Evolutionary conservation across 2,329 filamentous ascomycete genomes (phyloP).

Genomic region (Aspergillus carbonarius): DNA sequence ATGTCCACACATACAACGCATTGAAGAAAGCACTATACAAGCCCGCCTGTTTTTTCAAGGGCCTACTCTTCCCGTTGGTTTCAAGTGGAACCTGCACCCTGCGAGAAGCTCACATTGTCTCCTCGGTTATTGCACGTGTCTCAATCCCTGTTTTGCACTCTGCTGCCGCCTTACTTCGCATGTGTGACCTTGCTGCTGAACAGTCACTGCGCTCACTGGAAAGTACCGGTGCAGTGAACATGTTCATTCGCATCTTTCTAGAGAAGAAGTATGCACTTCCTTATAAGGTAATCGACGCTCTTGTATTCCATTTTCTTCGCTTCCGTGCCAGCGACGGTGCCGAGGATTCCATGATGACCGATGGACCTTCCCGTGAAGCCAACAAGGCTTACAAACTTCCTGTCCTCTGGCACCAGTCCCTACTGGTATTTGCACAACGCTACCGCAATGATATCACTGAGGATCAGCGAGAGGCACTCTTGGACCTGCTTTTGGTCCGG

Average conservation of each 20-base stretch:
- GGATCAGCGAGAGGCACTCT: constrained; percentile 84
- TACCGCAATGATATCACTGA: constrained; percentile 97
- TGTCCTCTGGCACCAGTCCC: constrained; percentile 93
- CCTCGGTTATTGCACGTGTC: constrained; percentile 78
- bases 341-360: constrained; percentile 54
- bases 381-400: constrained; percentile 67
- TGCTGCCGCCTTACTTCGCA: constrained; percentile 81
- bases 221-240: constrained; percentile 86
- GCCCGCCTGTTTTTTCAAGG: constrained; percentile 95
- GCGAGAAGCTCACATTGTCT: constrained; percentile 87
- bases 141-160: constrained; percentile 90
- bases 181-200: constrained; percentile 92
- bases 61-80: constrained; percentile 87
- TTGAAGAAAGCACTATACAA: constrained; percentile 93
- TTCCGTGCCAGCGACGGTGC: constrained; percentile 67
- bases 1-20: constrained; percentile 91
- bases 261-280: constrained; percentile 98
- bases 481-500: constrained; percentile 80
- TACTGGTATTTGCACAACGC: constrained; percentile 87
- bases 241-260: constrained; percentile 88
- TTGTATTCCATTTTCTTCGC: constrained; percentile 95
- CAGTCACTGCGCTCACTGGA: constrained; percentile 76
- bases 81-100: constrained; percentile 84
- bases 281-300: constrained; percentile 87
- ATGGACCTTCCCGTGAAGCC: constrained; percentile 42